These are phyloP conservation scores for Ascochyta lentis DNA, from an alignment of 2,329 filamentous ascomycete genomes.

Conservation along the genomic window DNA sequence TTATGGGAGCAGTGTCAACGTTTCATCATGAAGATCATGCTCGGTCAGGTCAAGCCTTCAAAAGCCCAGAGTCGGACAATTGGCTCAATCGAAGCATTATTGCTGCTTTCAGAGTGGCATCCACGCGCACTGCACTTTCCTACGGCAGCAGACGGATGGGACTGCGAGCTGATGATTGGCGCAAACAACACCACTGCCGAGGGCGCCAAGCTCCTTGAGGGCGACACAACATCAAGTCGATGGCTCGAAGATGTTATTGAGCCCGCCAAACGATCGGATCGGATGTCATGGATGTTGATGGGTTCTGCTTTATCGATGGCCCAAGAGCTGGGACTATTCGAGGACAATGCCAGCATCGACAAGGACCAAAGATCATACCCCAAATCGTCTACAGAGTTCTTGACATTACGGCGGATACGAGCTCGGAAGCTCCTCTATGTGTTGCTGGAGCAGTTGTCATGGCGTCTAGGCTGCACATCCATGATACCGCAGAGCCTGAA, in stretches of 20 bases:
- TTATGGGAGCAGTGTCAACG: conserved; percentile 63
- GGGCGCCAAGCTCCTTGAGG: conserved; percentile 43
- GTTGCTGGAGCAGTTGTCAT: conserved; percentile 60
- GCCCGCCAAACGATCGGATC: conserved; percentile 61
- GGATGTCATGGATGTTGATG: conserved; percentile 67
- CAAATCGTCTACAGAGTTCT: conserved; percentile 38
- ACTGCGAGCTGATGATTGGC: conserved; percentile 58
- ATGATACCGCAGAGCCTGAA: conserved; percentile 58
- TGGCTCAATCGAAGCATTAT: conserved; percentile 61
- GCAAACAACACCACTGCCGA: conserved; percentile 49
- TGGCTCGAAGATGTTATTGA: conserved; percentile 63
- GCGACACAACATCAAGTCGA: conserved; percentile 48
- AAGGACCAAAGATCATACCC: conserved; percentile 46
- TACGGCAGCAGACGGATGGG: conserved; percentile 62
- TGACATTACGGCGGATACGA: conserved; percentile 42
- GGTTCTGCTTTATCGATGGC: conserved; percentile 61
- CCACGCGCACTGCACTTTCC: conserved; percentile 62
- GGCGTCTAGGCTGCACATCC: conserved; percentile 59
- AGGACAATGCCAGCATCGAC: conserved; percentile 48
- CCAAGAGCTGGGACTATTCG: conserved; percentile 61
- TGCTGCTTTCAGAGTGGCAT: conserved; percentile 65
- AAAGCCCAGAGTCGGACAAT: conserved; percentile 59
- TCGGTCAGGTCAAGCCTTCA: conserved; percentile 61
- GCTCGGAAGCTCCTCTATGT: conserved; percentile 50
- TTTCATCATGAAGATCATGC: conserved; percentile 60